Evolutionary conservation across 306 rosid species (phyloP).

Genomic region (Corylus avellana): DNA sequence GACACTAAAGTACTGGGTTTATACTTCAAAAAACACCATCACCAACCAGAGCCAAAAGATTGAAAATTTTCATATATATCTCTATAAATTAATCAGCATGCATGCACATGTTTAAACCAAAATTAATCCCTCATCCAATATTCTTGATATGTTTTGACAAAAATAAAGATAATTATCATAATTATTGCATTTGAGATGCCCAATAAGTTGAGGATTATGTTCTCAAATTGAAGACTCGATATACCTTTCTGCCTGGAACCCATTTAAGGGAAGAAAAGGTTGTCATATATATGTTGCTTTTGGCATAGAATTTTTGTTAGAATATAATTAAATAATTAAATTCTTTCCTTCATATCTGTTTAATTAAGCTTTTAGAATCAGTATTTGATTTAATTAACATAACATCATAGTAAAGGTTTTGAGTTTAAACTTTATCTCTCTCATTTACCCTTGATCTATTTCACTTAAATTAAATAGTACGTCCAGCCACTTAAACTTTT

Average conservation of each 20-base stretch:
- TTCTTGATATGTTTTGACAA: too few species aligned
- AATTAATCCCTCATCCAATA: neutral
- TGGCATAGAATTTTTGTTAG: too few species aligned
- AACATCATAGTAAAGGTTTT: too few species aligned
- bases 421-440: too few species aligned
- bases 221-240: constrained; percentile 1
- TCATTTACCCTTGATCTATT: too few species aligned
- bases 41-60: neutral
- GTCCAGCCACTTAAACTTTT: too few species aligned
- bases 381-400: too few species aligned
- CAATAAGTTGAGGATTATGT: neutral
- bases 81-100: neutral
- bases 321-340: too few species aligned
- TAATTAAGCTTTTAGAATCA: too few species aligned
- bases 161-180: neutral
- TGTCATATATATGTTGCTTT: too few species aligned
- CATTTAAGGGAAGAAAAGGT: constrained; percentile 8
- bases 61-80: neutral
- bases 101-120: neutral
- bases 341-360: too few species aligned
- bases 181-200: constrained; percentile 2
- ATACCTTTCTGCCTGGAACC: constrained; percentile 20
- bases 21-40: neutral
- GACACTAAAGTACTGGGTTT: neutral
- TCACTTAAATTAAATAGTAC: too few species aligned